Evolutionary conservation across 495 filamentous ascomycete genomes (phyloP).

Genomic region (Trichoderma orchidacearum): DNA sequence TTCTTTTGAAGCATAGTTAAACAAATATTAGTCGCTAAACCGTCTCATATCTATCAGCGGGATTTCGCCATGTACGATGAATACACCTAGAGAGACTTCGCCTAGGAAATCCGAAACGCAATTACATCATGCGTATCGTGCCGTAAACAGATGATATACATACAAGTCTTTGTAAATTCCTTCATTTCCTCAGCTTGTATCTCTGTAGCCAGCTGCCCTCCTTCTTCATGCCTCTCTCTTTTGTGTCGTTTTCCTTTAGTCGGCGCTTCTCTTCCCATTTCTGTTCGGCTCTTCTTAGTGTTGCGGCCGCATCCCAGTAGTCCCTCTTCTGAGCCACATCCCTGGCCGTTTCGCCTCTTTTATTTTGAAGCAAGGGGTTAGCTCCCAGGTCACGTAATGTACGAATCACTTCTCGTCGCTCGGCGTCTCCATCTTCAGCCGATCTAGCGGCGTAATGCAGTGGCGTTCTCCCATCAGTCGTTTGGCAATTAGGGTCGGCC

Average conservation of each 20-base stretch:
- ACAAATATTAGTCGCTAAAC: not conserved
- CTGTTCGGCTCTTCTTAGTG: not conserved
- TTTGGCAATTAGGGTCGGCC: slow-evolving; percentile 1
- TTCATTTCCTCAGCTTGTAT: not conserved
- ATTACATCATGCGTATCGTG: not conserved
- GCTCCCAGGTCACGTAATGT: not conserved
- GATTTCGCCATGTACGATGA: too few relatives aligned
- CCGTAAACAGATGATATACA: not conserved
- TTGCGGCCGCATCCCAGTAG: slow-evolving; percentile 3
- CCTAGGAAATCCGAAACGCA: too few relatives aligned
- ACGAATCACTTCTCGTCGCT: slow-evolving; percentile 2
- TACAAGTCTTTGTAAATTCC: not conserved
- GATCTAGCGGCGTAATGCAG: slow-evolving; percentile 1
- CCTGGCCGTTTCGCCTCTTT: not conserved
- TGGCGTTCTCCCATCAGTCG: not conserved
- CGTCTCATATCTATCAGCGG: too few relatives aligned
- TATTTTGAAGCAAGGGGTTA: not conserved
- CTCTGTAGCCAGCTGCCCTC: not conserved
- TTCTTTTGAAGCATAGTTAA: slow-evolving; percentile 14
- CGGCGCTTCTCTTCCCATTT: not conserved
- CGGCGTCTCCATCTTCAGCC: not conserved
- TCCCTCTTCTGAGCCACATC: slow-evolving; percentile 2
- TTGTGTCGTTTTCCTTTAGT: not conserved
- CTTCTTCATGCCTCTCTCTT: not conserved
- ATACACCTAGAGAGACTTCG: too few relatives aligned